A percentile compares a stretch with the other conserved stretches of the same genome.
Evolutionary conservation across 2,329 filamentous ascomycete species (phyloP).

Genomic region (Ophiostoma sp.): DNA sequence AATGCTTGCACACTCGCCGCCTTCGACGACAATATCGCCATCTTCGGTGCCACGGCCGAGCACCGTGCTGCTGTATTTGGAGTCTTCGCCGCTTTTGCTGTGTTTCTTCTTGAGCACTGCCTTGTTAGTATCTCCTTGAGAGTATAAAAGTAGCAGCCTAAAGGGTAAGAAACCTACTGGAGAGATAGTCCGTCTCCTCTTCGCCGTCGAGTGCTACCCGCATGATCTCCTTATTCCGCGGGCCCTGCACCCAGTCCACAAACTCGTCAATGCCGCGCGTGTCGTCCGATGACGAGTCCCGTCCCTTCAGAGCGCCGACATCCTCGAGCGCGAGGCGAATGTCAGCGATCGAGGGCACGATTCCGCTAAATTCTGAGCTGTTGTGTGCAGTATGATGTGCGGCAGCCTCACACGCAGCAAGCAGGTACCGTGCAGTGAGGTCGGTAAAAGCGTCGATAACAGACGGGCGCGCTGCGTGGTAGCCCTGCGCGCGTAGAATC

Average conservation of each 20-base stretch:
- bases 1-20: constrained; percentile 62
- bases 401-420: constrained; percentile 66
- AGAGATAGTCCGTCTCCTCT: constrained; percentile 63
- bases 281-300: constrained; percentile 66
- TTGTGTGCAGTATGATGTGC: constrained; percentile 66
- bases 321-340: constrained; percentile 82
- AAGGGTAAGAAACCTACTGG: constrained; percentile 40
- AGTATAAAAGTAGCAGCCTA: too few species aligned
- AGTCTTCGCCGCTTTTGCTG: constrained; percentile 81
- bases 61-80: constrained; percentile 77
- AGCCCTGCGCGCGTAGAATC: constrained; percentile 85
- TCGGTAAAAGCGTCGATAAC: constrained; percentile 87
- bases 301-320: constrained; percentile 67
- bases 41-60: constrained; percentile 56
- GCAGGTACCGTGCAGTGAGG: constrained; percentile 74
- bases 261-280: constrained; percentile 71
- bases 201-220: constrained; percentile 69
- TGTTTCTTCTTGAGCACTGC: constrained; percentile 84
- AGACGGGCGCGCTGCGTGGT: constrained; percentile 72
- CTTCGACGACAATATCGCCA: constrained; percentile 68
- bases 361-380: constrained; percentile 58
- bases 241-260: constrained; percentile 69
- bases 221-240: constrained; percentile 71
- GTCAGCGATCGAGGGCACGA: constrained; percentile 64
- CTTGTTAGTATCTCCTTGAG: background rate